Percentiles rank a stretch among this genome's conserved stretches.
phyloP scores from a whole-genome alignment of 306 rosid genomes.

The Aeschynomene evenia region DNA sequence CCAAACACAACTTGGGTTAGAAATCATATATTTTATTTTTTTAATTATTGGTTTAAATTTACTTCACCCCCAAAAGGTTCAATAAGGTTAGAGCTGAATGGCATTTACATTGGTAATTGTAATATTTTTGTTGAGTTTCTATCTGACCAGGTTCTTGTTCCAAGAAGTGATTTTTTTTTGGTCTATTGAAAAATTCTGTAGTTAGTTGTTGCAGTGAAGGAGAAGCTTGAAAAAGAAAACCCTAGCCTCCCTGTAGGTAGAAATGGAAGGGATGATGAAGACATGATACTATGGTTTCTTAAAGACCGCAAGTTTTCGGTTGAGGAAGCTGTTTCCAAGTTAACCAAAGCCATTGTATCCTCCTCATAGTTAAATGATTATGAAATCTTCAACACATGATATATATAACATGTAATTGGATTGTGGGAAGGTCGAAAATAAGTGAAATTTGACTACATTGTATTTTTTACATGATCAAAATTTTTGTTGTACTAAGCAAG shows the following conservation, averaged over 20 bases:
- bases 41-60: no score
- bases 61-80: not conserved
- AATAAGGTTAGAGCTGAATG: not conserved
- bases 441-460: not conserved
- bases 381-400: not conserved
- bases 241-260: conserved; percentile 67
- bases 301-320: conserved; percentile 77
- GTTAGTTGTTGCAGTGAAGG: conserved; percentile 82
- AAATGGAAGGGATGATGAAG: conserved; percentile 97
- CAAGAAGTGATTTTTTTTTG: not conserved
- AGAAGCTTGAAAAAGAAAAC: conserved; percentile 68
- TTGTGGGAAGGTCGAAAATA: not conserved
- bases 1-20: no score
- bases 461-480: not conserved
- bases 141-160: not conserved
- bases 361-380: conserved; percentile 4
- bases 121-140: not conserved
- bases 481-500: not conserved
- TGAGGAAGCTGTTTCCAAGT: conserved; percentile 61
- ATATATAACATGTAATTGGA: not conserved
- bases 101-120: not conserved
- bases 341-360: conserved; percentile 89
- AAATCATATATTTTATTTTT: not conserved
- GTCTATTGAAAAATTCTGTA: conserved; percentile 33
- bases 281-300: conserved; percentile 92